Evolutionary conservation across 352 stramenopile genomes (phyloP).

Genomic region (Lagenidium sp.): DNA sequence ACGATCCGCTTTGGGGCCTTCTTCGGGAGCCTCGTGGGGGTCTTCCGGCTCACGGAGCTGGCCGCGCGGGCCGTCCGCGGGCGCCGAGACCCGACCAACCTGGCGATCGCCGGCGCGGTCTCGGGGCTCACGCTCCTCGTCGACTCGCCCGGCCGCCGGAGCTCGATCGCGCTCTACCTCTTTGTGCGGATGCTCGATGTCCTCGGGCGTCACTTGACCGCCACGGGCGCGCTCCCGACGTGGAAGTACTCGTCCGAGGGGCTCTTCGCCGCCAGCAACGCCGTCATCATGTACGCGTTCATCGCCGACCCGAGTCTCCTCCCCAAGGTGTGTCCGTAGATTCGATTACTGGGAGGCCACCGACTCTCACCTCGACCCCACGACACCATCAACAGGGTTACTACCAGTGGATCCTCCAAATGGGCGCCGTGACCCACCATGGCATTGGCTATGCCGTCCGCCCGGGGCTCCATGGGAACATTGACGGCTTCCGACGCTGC

Average conservation of each 20-base stretch:
- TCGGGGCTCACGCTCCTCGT: slow-evolving; percentile 63
- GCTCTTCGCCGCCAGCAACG: slow-evolving; percentile 72
- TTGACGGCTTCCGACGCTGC: slow-evolving; percentile 57
- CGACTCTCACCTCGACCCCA: not conserved
- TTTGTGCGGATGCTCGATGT: slow-evolving; percentile 84
- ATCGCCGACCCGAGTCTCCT: slow-evolving; percentile 55
- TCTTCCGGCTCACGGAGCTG: slow-evolving; percentile 61
- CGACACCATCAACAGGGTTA: slow-evolving; percentile 38
- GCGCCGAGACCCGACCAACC: slow-evolving; percentile 39
- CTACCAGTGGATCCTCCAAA: slow-evolving; percentile 78
- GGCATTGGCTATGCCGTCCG: slow-evolving; percentile 64
- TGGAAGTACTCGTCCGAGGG: slow-evolving; percentile 62
- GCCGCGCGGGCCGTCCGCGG: slow-evolving; percentile 28
- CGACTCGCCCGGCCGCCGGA: slow-evolving; percentile 51
- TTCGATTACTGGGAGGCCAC: not conserved
- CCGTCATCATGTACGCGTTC: slow-evolving; percentile 74
- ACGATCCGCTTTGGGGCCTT: slow-evolving; percentile 77
- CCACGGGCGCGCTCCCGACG: slow-evolving; percentile 32
- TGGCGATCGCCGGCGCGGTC: slow-evolving; percentile 55
- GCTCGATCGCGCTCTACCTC: slow-evolving; percentile 76
- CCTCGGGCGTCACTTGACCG: slow-evolving; percentile 57
- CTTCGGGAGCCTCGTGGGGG: slow-evolving; percentile 62
- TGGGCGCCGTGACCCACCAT: slow-evolving; percentile 62
- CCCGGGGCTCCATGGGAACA: slow-evolving; percentile 36
- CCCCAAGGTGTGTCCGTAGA: slow-evolving; percentile 35